phyloP scores from a whole-genome alignment of 805 yeast genomes.

The Jamesozyma hellenica region DNA sequence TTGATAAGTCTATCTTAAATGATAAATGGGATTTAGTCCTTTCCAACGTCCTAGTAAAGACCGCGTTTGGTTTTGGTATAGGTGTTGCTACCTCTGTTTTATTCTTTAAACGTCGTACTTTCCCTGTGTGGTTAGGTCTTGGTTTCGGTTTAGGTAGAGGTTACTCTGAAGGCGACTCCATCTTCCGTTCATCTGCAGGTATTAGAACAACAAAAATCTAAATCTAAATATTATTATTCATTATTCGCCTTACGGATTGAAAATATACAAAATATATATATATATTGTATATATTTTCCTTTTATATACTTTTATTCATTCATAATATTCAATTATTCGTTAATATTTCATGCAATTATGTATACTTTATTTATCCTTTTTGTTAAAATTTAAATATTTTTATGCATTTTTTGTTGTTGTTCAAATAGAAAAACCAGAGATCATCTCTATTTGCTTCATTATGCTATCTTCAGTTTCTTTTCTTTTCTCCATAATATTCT shows the following conservation, averaged over 20 bases:
- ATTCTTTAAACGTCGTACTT: slow-evolving; percentile 84
- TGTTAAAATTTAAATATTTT: not conserved
- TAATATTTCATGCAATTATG: not conserved
- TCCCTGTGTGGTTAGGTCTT: slow-evolving; percentile 95
- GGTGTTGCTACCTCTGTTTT: slow-evolving; percentile 90
- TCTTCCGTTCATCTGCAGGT: slow-evolving; percentile 78
- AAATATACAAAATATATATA: not conserved
- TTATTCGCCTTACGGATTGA: no score
- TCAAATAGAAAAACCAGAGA: slow-evolving; percentile 26
- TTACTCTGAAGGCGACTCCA: slow-evolving; percentile 95
- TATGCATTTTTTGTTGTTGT: not conserved
- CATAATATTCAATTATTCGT: not conserved
- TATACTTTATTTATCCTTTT: not conserved
- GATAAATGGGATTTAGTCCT: slow-evolving; percentile 92
- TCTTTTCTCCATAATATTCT: slow-evolving; percentile 13
- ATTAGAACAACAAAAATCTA: slow-evolving; percentile 64
- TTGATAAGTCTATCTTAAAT: slow-evolving; percentile 50
- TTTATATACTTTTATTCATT: no score
- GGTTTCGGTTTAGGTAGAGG: slow-evolving; percentile 98
- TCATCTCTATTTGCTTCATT: slow-evolving; percentile 26
- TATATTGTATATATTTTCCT: not conserved
- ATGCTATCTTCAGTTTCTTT: slow-evolving; percentile 24
- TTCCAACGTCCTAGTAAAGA: slow-evolving; percentile 87
- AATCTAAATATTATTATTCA: slow-evolving; percentile 4
- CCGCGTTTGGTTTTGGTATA: slow-evolving; percentile 92